Conservation (phyloP, 208 protist species). For the Crithidia expoeki region DNA sequence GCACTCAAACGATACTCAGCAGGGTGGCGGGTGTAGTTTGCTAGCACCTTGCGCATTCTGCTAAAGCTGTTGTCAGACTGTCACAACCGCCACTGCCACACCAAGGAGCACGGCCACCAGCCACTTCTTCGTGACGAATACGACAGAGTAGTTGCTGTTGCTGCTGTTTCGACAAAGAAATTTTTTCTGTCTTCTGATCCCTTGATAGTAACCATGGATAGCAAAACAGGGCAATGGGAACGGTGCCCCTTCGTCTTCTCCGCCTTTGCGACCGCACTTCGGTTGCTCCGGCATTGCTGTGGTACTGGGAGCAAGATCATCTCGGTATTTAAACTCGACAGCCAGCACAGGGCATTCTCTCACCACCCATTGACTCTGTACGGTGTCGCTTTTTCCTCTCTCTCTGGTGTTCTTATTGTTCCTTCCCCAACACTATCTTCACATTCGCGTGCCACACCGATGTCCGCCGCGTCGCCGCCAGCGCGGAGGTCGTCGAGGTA, state of each 20-base stretch:
- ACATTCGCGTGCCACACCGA: not conserved
- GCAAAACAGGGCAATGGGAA: not conserved
- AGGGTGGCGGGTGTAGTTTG: conserved; percentile 55
- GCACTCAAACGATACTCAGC: conserved; percentile 21
- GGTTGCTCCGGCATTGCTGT: not conserved
- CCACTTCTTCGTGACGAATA: not conserved
- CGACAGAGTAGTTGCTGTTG: not conserved
- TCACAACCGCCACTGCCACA: conserved; percentile 17
- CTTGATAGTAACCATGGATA: not conserved
- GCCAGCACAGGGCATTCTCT: not conserved
- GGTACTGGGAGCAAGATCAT: not conserved
- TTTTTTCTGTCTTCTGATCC: not conserved
- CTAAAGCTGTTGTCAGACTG: conserved; percentile 16
- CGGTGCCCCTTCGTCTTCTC: not conserved
- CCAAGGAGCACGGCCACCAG: not conserved
- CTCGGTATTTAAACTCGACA: not conserved
- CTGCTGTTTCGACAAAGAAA: not conserved
- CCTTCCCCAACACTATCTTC: not conserved
- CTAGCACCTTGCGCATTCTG: conserved; percentile 28
- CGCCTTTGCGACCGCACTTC: not conserved
- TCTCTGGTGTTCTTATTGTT: not conserved
- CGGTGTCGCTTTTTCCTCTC: not conserved
- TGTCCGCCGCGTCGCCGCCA: conserved; percentile 15
- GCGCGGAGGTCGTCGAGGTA: conserved; percentile 28
- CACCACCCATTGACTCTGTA: not conserved